A percentile compares a stretch with the other conserved stretches of the same genome.
These are phyloP conservation scores for Aspergillaceae sp. DNA, from an alignment of 2,329 filamentous ascomycete genomes.

Conservation along the genomic window DNA sequence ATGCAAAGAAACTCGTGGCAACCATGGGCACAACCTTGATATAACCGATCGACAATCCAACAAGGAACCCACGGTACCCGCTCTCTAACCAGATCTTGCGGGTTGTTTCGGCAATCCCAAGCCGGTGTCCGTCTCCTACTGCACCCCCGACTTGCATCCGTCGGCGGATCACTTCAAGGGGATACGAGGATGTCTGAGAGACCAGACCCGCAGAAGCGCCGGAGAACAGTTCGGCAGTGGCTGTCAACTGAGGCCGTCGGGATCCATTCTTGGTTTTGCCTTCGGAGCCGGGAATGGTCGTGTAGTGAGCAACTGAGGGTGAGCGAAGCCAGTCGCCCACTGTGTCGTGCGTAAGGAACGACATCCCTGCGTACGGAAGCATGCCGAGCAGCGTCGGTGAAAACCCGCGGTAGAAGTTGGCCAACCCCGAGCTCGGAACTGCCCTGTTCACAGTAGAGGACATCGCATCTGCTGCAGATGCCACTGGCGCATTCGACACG, in stretches of 20 bases:
- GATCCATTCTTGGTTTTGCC: conserved; percentile 37
- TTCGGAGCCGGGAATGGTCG: conserved; percentile 58
- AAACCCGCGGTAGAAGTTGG: conserved; percentile 95
- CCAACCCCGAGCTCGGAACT: conserved; percentile 58
- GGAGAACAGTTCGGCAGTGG: conserved; percentile 76
- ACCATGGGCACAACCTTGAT: conserved; percentile 87
- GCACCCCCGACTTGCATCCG: conserved; percentile 96
- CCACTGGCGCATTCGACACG: conserved; percentile 29
- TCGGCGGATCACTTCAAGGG: conserved; percentile 81
- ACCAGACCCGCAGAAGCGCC: conserved; percentile 82
- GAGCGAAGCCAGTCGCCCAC: conserved; percentile 73
- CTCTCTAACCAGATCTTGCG: conserved; percentile 64
- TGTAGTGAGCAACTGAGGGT: conserved; percentile 59
- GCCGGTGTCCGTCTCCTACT: conserved; percentile 75
- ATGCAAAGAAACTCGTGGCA: conserved; percentile 62
- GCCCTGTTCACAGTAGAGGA: conserved; percentile 40
- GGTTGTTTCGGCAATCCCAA: conserved; percentile 72
- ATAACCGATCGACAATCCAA: conserved; percentile 90
- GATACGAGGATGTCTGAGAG: conserved; percentile 87
- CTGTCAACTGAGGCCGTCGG: conserved; percentile 62
- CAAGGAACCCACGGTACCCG: conserved; percentile 76
- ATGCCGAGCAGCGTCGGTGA: conserved; percentile 84
- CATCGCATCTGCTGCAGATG: conserved; percentile 28
- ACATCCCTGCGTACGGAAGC: conserved; percentile 92
- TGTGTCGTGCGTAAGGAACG: conserved; percentile 90